Evolutionary conservation across 2,329 filamentous ascomycete genomes (phyloP).

Genomic region (Trichophyton equinum): DNA sequence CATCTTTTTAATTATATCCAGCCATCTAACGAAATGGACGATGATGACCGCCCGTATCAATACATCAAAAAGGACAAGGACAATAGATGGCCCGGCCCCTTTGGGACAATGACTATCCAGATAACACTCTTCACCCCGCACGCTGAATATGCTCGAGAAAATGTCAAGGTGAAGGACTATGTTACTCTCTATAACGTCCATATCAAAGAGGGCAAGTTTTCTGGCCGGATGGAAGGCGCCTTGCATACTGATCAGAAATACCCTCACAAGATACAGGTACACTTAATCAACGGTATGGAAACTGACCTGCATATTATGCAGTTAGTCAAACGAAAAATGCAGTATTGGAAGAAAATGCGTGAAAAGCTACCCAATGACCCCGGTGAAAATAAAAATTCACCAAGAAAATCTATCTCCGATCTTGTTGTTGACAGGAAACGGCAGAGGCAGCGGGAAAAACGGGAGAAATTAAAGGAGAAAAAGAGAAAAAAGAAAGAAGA

Average conservation of each 20-base stretch:
- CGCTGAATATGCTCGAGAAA: slow-evolving; percentile 42
- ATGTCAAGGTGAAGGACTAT: slow-evolving; percentile 49
- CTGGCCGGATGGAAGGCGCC: slow-evolving; percentile 54
- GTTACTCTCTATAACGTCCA: slow-evolving; percentile 60
- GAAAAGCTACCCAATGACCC: slow-evolving; percentile 21
- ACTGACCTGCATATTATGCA: slow-evolving; percentile 37
- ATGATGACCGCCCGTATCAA: slow-evolving; percentile 44
- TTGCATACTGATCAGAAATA: slow-evolving; percentile 49
- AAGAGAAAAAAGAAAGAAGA: slow-evolving; percentile 21
- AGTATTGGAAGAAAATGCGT: slow-evolving; percentile 47
- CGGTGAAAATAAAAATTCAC: slow-evolving; percentile 15
- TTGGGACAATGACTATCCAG: slow-evolving; percentile 57
- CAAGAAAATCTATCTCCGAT: slow-evolving; percentile 6
- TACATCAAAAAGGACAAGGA: slow-evolving; percentile 34
- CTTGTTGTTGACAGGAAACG: slow-evolving; percentile 23
- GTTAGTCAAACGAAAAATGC: slow-evolving; percentile 50
- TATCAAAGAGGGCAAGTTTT: slow-evolving; percentile 45
- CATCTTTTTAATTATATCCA: slow-evolving; percentile 45
- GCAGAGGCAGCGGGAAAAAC: slow-evolving; percentile 16
- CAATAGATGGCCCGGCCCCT: slow-evolving; percentile 57
- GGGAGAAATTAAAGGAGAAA: slow-evolving; percentile 18
- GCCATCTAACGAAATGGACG: slow-evolving; percentile 23
- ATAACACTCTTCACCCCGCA: slow-evolving; percentile 61
- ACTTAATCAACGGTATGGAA: slow-evolving; percentile 38
- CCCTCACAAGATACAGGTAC: slow-evolving; percentile 47